These are phyloP conservation scores for Zygnema circumcarinatum DNA, from an alignment of 139 green algal genomes.

Conservation along the genomic window DNA sequence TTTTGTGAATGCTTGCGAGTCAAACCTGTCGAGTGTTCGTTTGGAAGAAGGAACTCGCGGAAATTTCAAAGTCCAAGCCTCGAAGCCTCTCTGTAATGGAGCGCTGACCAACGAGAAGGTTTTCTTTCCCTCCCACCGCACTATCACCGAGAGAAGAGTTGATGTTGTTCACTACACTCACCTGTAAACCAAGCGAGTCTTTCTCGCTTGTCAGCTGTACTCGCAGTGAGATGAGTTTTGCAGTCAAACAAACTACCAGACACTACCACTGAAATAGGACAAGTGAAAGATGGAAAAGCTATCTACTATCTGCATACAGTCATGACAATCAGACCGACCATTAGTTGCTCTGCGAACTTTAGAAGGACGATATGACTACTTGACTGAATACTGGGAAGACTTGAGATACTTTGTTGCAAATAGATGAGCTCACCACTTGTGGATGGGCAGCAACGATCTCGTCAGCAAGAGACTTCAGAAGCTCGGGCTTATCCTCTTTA, in stretches of 20 bases:
- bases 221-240: too few species aligned
- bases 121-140: slow-evolving; percentile 26
- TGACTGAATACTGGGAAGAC: too few species aligned
- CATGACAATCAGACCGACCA: too few species aligned
- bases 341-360: too few species aligned
- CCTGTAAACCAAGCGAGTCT: too few species aligned
- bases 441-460: slow-evolving; percentile 40
- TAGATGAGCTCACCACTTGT: slow-evolving; percentile 46
- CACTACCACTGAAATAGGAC: not conserved
- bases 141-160: slow-evolving; percentile 23
- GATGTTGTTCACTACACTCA: slow-evolving; percentile 68
- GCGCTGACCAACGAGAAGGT: slow-evolving; percentile 52
- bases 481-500: not conserved
- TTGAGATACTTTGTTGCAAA: too few species aligned
- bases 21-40: slow-evolving; percentile 80
- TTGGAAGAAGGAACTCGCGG: slow-evolving; percentile 86
- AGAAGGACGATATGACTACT: too few species aligned
- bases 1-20: not conserved
- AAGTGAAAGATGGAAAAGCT: not conserved
- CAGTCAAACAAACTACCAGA: too few species aligned
- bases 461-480: slow-evolving; percentile 37
- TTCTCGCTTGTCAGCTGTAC: too few species aligned
- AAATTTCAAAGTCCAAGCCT: slow-evolving; percentile 76
- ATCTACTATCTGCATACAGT: not conserved
- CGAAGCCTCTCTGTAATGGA: slow-evolving; percentile 68